A percentile compares a stretch with the other conserved stretches of the same genome.
These are phyloP conservation scores for Euphrasia confusa DNA, from an alignment of 257 asterid genomes.

Conservation along the genomic window DNA sequence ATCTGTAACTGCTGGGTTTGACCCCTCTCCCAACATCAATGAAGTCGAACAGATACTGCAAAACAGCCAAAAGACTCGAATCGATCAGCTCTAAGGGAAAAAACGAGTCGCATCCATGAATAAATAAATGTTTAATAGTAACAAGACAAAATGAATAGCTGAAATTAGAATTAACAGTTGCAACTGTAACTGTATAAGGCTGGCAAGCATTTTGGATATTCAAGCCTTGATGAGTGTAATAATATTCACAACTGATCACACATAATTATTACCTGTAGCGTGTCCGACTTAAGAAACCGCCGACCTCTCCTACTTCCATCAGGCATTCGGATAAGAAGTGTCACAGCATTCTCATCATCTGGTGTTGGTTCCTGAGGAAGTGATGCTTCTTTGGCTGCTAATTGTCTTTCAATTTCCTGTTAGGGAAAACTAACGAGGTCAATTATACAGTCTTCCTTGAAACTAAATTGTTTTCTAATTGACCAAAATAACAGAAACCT, in stretches of 20 bases:
- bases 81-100: slow-evolving; percentile 17
- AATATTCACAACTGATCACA: background rate
- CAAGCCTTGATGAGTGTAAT: too few relatives aligned
- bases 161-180: slow-evolving; percentile 3
- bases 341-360: slow-evolving; percentile 76
- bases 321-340: slow-evolving; percentile 91
- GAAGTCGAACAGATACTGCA: slow-evolving; percentile 79
- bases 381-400: slow-evolving; percentile 88
- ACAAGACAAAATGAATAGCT: background rate
- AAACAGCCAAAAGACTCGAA: slow-evolving; percentile 24
- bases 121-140: background rate
- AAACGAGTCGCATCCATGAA: background rate
- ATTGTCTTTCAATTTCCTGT: slow-evolving; percentile 80
- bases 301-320: slow-evolving; percentile 96
- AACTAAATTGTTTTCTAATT: slow-evolving; percentile 14
- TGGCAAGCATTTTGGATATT: background rate
- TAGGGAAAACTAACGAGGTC: background rate
- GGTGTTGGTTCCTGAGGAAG: slow-evolving; percentile 86
- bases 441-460: background rate
- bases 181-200: background rate
- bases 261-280: slow-evolving; percentile 59
- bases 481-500: background rate
- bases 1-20: slow-evolving; percentile 88
- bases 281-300: slow-evolving; percentile 82
- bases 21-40: slow-evolving; percentile 75